These are phyloP conservation scores for Podaxis carcinomalis DNA, from an alignment of 768 basidiomycete genomes.

Conservation along the genomic window DNA sequence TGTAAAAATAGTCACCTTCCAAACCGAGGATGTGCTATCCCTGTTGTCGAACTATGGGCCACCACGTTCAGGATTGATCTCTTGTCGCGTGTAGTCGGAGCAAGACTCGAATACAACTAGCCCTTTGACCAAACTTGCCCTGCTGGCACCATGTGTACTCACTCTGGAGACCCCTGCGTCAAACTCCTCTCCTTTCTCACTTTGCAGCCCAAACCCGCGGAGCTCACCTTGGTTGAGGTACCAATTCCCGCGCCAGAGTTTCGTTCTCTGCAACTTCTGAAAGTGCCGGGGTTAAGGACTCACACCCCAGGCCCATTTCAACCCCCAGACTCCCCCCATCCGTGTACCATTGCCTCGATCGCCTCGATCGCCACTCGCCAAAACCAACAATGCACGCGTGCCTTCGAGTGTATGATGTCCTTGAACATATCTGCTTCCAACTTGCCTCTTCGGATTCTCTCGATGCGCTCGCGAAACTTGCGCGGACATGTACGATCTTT, in stretches of 20 bases:
- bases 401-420: conserved; percentile 2
- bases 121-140: background rate
- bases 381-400: conserved; percentile 1
- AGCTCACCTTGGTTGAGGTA: background rate
- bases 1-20: background rate
- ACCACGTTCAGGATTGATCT: background rate
- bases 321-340: background rate
- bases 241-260: background rate
- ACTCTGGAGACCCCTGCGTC: background rate
- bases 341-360: background rate
- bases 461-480: conserved; percentile 4
- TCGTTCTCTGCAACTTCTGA: background rate
- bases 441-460: background rate
- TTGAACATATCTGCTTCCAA: conserved; percentile 4
- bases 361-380: background rate
- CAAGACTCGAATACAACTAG: background rate
- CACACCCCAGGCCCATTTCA: background rate
- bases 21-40: background rate
- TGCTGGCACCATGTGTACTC: background rate
- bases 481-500: conserved; percentile 8
- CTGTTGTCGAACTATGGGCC: background rate
- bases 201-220: background rate
- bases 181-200: background rate
- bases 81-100: background rate
- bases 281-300: background rate